These are phyloP conservation scores for Phaeomoniella chlamydospora DNA, from an alignment of 2,329 filamentous ascomycete genomes.

Conservation along the genomic window DNA sequence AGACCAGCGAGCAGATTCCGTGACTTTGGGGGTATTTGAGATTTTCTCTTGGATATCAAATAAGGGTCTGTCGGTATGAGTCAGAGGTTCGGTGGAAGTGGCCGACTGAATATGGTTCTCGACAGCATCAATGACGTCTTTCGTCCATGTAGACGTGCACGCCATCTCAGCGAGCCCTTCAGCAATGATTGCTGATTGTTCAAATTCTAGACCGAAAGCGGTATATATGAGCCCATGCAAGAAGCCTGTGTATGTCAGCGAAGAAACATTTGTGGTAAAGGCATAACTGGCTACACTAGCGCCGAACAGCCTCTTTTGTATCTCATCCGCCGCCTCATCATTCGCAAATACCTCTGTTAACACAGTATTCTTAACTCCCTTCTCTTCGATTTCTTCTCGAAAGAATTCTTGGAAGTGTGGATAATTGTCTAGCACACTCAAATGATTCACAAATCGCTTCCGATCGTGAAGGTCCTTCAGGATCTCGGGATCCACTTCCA, in stretches of 20 bases:
- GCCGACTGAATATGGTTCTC: too few species aligned
- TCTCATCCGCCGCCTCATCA: too few species aligned
- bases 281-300: conserved; percentile 50
- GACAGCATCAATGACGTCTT: too few species aligned
- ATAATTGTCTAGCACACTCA: conserved; percentile 54
- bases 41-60: conserved; percentile 49
- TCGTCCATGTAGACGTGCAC: too few species aligned
- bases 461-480: conserved; percentile 44
- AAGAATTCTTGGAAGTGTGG: conserved; percentile 66
- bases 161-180: conserved; percentile 61
- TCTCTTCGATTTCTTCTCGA: conserved; percentile 52
- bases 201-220: conserved; percentile 65
- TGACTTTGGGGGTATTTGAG: conserved; percentile 40
- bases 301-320: too few species aligned
- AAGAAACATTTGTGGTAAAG: too few species aligned
- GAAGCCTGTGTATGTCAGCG: conserved; percentile 30
- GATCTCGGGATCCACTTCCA: conserved; percentile 32
- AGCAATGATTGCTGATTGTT: conserved; percentile 60
- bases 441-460: conserved; percentile 38
- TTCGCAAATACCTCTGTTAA: conserved; percentile 51
- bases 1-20: conserved; percentile 31
- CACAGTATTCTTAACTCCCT: conserved; percentile 38
- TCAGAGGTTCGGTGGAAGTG: conserved; percentile 4
- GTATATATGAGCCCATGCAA: conserved; percentile 68
- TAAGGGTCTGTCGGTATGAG: conserved; percentile 26